Evolutionary conservation across 331 rosid species (phyloP), one percentile per base, ranked within the genome.

Genomic region (Dryas integrifolia): DNA sequence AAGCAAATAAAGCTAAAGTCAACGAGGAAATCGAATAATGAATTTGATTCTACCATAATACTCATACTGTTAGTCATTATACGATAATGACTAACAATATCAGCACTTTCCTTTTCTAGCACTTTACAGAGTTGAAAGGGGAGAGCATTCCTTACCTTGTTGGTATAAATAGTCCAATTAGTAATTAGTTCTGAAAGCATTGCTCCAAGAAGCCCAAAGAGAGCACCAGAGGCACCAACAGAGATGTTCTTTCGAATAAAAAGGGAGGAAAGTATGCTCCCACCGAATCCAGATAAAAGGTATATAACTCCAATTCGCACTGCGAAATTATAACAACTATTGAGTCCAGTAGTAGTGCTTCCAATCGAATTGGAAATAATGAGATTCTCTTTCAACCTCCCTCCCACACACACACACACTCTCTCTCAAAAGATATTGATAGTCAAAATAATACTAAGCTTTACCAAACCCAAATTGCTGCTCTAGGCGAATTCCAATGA

Each of bases 161-260:
- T 88, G 70, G 88, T 67, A 73, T 90, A 92, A 55, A 90, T 87
- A 73, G 87, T 82, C 98, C 97, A 92, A 68, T 92, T 92, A 26
- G 98, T 90, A 53, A 92, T 60, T 64, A 92, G 96, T 58, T 92
- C 98, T 3, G 98, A 92, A 59, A 92, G 92, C 97, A 90, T 92
- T 53, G 96, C 96, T 80, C 98, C 97, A 71, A 92, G 98, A 75
- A 92, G 92, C 69, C 98, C 98, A 72, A 90, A 90, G 18, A 92
- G 90, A 38, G 96, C 92, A 15, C 98, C 96, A 18, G 98, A 92
- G 62, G 98, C 96, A 58, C 98, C 98, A 49, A 92, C 97, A 3
- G 97, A 90, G 66, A 90, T 92, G 80, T 69, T 87, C 79, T 80
- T 82, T 81, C 80, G 84, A 8, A 90, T 75, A 65, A 90, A 92